A percentile compares a stretch with the other conserved stretches of the same genome.
Evolutionary conservation across 2,329 filamentous ascomycete genomes (phyloP).

Genomic region (Curvularia spicifera): DNA sequence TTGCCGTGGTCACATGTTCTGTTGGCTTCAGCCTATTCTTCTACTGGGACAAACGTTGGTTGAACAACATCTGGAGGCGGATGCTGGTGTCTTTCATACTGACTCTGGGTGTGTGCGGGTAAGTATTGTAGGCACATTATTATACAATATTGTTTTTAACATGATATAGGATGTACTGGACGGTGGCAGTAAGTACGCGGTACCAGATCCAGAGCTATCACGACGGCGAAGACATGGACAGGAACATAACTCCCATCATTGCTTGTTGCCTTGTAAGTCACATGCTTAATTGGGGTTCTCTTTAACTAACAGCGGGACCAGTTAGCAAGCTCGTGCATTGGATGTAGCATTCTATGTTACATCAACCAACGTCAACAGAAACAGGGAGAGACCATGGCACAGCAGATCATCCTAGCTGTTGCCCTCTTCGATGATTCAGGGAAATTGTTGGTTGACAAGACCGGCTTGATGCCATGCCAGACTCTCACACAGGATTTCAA

Average conservation of each 20-base stretch:
- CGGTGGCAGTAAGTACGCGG: constrained; percentile 71
- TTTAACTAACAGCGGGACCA: constrained; percentile 58
- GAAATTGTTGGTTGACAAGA: constrained; percentile 70
- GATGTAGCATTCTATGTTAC: constrained; percentile 47
- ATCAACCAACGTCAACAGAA: constrained; percentile 49
- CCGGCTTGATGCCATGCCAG: constrained; percentile 71
- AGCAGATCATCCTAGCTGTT: constrained; percentile 62
- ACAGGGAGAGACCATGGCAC: constrained; percentile 54
- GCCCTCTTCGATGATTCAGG: constrained; percentile 72
- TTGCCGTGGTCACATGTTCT: constrained; percentile 75
- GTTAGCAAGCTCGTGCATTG: constrained; percentile 51
- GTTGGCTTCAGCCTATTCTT: constrained; percentile 78
- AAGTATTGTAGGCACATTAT: not conserved
- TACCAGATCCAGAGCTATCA: constrained; percentile 64
- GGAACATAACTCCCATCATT: constrained; percentile 73
- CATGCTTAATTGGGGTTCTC: constrained; percentile 64
- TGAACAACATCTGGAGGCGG: constrained; percentile 78
- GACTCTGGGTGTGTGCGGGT: constrained; percentile 74
- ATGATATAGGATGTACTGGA: constrained; percentile 74
- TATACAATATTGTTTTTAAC: not conserved
- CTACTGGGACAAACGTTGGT: constrained; percentile 76
- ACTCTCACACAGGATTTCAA: constrained; percentile 73
- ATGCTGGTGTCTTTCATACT: constrained; percentile 70
- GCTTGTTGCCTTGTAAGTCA: constrained; percentile 71
- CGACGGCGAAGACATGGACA: constrained; percentile 50